phyloP scores from a whole-genome alignment of 1,139 yeast species.

The Taiozyma sp. region DNA sequence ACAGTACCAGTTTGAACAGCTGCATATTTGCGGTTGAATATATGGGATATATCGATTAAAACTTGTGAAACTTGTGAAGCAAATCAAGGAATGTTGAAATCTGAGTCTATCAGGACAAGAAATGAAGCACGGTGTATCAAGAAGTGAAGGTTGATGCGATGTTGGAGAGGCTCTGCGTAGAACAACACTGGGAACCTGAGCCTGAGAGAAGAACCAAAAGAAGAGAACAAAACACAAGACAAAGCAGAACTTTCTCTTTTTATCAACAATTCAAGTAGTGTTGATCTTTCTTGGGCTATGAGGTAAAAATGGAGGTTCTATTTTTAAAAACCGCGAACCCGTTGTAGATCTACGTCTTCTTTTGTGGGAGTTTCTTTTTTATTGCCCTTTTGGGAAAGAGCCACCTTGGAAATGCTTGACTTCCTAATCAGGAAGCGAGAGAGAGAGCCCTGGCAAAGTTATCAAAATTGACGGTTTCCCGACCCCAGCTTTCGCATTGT shows the following conservation, averaged over 20 bases:
- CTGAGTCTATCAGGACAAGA: neutral
- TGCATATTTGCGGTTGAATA: neutral
- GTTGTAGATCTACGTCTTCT: too few species aligned
- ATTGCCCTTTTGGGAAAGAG: neutral
- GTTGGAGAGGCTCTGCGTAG: neutral
- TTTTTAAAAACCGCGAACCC: neutral
- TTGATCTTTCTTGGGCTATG: too few species aligned
- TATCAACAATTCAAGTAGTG: too few species aligned
- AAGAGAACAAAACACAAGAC: too few species aligned
- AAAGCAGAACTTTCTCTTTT: too few species aligned
- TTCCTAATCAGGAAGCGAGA: neutral
- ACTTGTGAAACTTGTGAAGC: neutral
- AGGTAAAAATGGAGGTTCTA: neutral
- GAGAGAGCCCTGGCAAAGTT: neutral
- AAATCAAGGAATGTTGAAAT: neutral
- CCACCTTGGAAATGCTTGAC: neutral
- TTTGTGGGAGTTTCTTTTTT: neutral
- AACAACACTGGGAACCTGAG: neutral
- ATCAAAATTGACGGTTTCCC: neutral
- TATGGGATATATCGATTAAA: neutral
- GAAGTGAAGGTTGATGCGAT: neutral
- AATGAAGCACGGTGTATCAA: neutral
- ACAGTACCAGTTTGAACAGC: slow-evolving; percentile 1
- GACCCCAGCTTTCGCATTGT: neutral
- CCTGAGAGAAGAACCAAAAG: neutral